Evolutionary conservation across 2,329 filamentous ascomycete species (phyloP).

Genomic region (Diaporthe caulivora): DNA sequence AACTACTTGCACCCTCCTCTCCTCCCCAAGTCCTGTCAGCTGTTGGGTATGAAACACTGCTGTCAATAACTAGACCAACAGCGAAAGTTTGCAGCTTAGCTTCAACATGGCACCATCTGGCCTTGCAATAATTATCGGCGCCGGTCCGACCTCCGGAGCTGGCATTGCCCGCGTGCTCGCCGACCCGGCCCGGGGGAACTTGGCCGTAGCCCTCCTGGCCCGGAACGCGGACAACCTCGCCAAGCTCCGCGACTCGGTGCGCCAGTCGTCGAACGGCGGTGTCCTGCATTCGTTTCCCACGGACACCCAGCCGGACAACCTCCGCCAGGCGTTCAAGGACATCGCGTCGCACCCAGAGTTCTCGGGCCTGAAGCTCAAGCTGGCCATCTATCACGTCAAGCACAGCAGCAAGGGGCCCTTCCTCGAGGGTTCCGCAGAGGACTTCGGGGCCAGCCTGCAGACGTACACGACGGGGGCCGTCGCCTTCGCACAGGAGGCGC

Average conservation of each 20-base stretch:
- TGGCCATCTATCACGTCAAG: slow-evolving; percentile 69
- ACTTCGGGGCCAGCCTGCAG: slow-evolving; percentile 60
- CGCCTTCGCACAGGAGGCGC: slow-evolving; percentile 64
- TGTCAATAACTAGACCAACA: not conserved
- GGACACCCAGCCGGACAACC: slow-evolving; percentile 60
- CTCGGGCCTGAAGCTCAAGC: slow-evolving; percentile 60
- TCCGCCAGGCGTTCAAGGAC: slow-evolving; percentile 60
- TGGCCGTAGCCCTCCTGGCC: slow-evolving; percentile 67
- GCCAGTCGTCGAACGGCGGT: slow-evolving; percentile 54
- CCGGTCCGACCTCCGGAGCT: slow-evolving; percentile 62
- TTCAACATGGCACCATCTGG: slow-evolving; percentile 58
- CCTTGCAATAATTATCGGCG: slow-evolving; percentile 64
- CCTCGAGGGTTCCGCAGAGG: slow-evolving; percentile 64
- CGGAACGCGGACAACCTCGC: slow-evolving; percentile 59
- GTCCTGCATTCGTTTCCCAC: slow-evolving; percentile 65
- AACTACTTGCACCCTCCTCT: not conserved
- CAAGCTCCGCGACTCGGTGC: slow-evolving; percentile 56
- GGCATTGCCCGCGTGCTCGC: slow-evolving; percentile 69
- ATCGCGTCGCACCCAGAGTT: slow-evolving; percentile 63
- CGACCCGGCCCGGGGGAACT: slow-evolving; percentile 62
- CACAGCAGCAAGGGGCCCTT: slow-evolving; percentile 67
- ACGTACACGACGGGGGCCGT: slow-evolving; percentile 68
- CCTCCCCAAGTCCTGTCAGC: not conserved
- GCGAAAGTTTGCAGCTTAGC: not conserved
- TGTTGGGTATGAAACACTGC: not conserved